phyloP scores from a whole-genome alignment of 352 stramenopile genomes.

The Blastocystis sp. region DNA sequence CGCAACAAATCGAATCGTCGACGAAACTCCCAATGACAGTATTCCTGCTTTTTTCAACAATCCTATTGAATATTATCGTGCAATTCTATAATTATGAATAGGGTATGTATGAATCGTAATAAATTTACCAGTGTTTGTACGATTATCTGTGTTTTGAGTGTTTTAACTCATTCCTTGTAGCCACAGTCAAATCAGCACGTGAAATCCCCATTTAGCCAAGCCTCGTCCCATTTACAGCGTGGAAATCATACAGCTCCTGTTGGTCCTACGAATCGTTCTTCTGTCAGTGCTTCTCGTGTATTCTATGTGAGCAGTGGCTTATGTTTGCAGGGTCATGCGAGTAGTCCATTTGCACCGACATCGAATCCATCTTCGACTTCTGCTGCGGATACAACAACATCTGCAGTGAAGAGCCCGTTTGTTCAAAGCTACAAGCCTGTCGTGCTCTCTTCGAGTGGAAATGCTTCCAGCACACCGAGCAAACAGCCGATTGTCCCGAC shows the following conservation, averaged over 20 bases:
- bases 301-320: not conserved
- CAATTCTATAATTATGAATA: not conserved
- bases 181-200: not conserved
- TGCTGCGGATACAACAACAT: not conserved
- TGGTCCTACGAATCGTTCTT: not conserved
- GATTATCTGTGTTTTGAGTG: not conserved
- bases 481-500: not conserved
- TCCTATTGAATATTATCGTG: not conserved
- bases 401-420: not conserved
- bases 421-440: not conserved
- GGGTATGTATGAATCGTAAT: not conserved
- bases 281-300: not conserved
- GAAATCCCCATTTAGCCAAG: not conserved
- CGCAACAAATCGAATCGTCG: too few species aligned
- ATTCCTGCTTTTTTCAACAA: not conserved
- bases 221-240: not conserved
- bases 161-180: not conserved
- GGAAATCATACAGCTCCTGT: not conserved
- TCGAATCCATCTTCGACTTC: not conserved
- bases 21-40: not conserved
- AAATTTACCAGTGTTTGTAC: not conserved
- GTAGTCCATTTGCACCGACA: not conserved
- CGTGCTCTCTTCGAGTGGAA: not conserved
- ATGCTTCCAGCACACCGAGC: not conserved
- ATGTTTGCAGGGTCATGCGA: not conserved